Base-by-base conservation (phyloP, 768 basidiomycete genomes). In the Hypsizygus marmoreus region DNA sequence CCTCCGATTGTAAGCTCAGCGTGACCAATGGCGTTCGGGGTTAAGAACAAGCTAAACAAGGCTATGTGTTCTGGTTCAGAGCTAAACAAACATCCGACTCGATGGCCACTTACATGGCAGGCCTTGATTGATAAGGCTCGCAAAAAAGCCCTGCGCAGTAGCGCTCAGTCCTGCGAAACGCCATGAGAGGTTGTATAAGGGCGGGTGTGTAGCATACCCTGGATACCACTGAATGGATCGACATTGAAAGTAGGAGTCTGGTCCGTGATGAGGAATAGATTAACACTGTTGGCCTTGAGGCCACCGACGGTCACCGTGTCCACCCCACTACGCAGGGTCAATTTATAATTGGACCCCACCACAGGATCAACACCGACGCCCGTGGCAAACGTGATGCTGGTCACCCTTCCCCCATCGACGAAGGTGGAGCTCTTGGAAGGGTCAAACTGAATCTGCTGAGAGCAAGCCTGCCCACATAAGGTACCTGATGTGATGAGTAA, bases 351-450 rank as follows among this genome's bases (percentile, higher is more conserved):
- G 17, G 64, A 57, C 19, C 74, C 68, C 6, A 73, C 61, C 5
- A 80, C 77, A 13, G 80, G 79, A 54, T 80, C 77, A 5, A 81
- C 78, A 19, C 77, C 77, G 23, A 72, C 72, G 10, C 79, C 80
- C 1, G 81, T 81, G 13, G 68, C 63, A 57, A 82, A 81, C n/a
- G 71, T 71, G 46, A 81, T 75, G 19, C 69, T 72, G 44, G 55
- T 65, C 1, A 67, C 70, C 16, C 58, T 60, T 28, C 71, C 69
- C 8, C 65, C 68, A 51, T 74, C 73, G 24, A 75, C 66, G 49
- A 76, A 83, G 2, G 79, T 79, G 11, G 75, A 74, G 48, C 79
- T 79, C 56, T 70, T 68, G 1, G 68, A 64, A 0, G 72, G 57
- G 55, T 80, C 68, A 52, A 80, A 81, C 47, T 75, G 64, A 51